These are phyloP conservation scores for Hypoxylon sp. DNA, from an alignment of 2,329 filamentous ascomycete species.

Conservation along the genomic window DNA sequence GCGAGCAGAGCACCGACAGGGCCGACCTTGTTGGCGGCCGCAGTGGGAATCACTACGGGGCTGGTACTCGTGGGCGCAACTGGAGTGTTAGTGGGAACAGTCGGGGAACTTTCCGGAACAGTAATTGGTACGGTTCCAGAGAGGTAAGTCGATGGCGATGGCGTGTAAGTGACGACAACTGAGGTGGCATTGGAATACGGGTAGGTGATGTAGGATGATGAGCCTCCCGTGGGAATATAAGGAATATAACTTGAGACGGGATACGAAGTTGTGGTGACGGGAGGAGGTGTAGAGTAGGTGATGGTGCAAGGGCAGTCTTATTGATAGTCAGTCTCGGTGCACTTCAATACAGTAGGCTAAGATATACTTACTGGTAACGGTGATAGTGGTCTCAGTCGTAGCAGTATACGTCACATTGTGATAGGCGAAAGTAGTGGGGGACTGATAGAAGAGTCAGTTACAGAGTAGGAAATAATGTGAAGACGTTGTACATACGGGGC, in stretches of 20 bases:
- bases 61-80: conserved; percentile 46
- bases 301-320: conserved; percentile 64
- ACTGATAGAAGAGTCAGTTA: conserved; percentile 40
- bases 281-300: conserved; percentile 52
- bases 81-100: conserved; percentile 49
- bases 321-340: conserved; percentile 45
- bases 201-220: conserved; percentile 22
- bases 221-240: conserved; percentile 29
- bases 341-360: not conserved
- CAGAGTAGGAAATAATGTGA: conserved; percentile 2
- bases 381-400: conserved; percentile 58
- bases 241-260: conserved; percentile 16
- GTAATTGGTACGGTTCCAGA: conserved; percentile 42
- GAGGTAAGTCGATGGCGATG: conserved; percentile 43
- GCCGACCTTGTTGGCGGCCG: conserved; percentile 55
- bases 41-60: conserved; percentile 53
- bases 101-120: not conserved
- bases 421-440: conserved; percentile 56
- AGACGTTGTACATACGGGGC: conserved; percentile 56
- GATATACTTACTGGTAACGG: conserved; percentile 59
- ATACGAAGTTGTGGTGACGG: conserved; percentile 49
- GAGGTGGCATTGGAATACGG: conserved; percentile 36
- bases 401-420: conserved; percentile 61
- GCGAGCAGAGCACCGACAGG: conserved; percentile 56
- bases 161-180: conserved; percentile 46